phyloP scores from a whole-genome alignment of 1,284 basidiomycete species.

The Inonotus hispidus region DNA sequence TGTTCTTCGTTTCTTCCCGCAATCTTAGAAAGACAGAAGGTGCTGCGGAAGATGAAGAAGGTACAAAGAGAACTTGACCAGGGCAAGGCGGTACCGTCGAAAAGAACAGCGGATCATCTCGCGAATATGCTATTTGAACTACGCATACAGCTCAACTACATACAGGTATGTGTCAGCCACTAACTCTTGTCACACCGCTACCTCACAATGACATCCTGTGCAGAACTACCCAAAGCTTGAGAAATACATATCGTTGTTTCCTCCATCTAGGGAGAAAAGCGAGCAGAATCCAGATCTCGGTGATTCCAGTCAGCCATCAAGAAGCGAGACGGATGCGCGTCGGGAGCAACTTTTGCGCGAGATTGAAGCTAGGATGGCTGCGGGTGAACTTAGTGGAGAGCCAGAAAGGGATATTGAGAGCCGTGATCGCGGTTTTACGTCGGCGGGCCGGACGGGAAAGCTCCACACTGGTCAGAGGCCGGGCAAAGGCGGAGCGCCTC shows the following conservation, averaged over 20 bases:
- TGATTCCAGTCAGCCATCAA: constrained; percentile 16
- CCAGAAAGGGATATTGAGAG: constrained; percentile 49
- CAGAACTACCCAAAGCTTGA: constrained; percentile 77
- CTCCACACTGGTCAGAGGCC: not conserved
- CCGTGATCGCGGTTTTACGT: not conserved
- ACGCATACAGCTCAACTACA: constrained; percentile 80
- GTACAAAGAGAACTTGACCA: constrained; percentile 44
- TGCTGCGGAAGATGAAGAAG: constrained; percentile 66
- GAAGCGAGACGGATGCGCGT: constrained; percentile 37
- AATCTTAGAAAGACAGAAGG: constrained; percentile 75
- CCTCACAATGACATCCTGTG: not conserved
- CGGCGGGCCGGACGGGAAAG: not conserved
- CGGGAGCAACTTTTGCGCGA: constrained; percentile 59
- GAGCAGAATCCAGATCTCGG: constrained; percentile 19
- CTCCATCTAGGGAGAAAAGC: constrained; percentile 51
- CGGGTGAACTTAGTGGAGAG: constrained; percentile 51
- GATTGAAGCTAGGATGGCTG: constrained; percentile 61
- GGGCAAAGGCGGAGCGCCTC: not conserved
- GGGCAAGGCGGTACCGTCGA: constrained; percentile 23
- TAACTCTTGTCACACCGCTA: not conserved
- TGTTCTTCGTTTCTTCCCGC: not conserved
- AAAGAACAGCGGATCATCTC: constrained; percentile 37
- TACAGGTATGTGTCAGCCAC: constrained; percentile 44
- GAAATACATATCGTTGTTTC: constrained; percentile 85
- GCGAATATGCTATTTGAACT: constrained; percentile 50